Base-by-base conservation (phyloP, 352 stramenopile species). In the Pythium chondricola region DNA sequence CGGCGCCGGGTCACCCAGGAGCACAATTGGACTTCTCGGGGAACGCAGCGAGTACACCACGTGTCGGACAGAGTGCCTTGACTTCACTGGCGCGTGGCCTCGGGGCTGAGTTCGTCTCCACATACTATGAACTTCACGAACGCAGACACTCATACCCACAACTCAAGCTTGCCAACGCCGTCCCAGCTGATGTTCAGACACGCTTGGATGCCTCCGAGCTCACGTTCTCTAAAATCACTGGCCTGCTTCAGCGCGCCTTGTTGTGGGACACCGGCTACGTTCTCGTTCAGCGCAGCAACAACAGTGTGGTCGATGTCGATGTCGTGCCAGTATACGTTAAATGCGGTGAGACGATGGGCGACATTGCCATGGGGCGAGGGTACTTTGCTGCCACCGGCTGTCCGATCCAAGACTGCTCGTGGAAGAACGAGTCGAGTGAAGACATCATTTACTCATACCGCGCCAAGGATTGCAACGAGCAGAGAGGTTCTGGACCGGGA, bases 241-340 rank as follows among this genome's bases (percentile, higher is more conserved):
- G 60, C 0, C 30, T 69, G 8, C 47, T 69, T 6, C 49, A 65
- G 46, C 60, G 60, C 4, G 49, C 60, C 2, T 3, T 68, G 20
- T 16, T 68, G 11, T 68, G 60, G 60, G 50, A 68, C n/a, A 21
- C 50, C 0, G 55, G 50, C 1, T 49, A 62, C 25, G 46, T 44
- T 1, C 18, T 60, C 20, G 13, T 64, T n/a, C 17, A 31, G 9
- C 27, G 21, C 5, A 20, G 17, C 6, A 38, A 43, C 3, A 43
- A 26, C 29, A 33, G 6, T 2, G n/a, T n/a, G n/a, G 21, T 43
- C 20, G 22, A 45, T 2, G 62, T 59, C 21, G 33, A 54, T 18
- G 36, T 61, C n/a, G 58, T 62, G 4, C 54, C 57, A 6, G 48
- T 71, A 2, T 54, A 50, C 25, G 57, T 70, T 11, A 58, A 53